Evolutionary conservation across 73 alveolate species (phyloP), one percentile per base, ranked within the genome.

Genomic region (Paraurostyla sp.): DNA sequence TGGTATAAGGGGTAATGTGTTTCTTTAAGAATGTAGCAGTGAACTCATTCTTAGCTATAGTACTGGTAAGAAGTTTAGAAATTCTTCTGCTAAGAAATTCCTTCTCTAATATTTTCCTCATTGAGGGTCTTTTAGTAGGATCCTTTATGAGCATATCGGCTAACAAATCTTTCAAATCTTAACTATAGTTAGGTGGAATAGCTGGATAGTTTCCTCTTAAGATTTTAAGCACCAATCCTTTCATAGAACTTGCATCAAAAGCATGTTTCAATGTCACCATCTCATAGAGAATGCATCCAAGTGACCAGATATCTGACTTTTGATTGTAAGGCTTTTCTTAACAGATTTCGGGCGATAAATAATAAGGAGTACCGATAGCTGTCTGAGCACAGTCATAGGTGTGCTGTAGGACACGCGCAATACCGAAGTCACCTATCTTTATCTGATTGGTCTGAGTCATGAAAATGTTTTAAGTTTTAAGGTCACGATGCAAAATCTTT

Each of bases 361-460:
- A 98, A 92, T 95, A 98, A 20, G 99, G 99, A 0, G 99, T 98
- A 25, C 99, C 99, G 83, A 98, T 97, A 0, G 99, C 98, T 9
- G 99, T 98, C 81, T 92, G 87, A 9, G 99, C 99, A 71, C 98
- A 95, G 58, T 97, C 99, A 96, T 92, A 93, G 13, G 99, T 96
- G 90, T 95, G 97, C 69, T 97, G 89, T 50, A 98, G 93, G 0
- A 95, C 97, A 80, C 99, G 88, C 3, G 99, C 97, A 54, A 98
- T 97, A 54, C 99, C 99, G 75, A 98, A 98, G 92, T 98, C 99
- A 18, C 99, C 99, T 13, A 98, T 93, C 81, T 97, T 98, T 0
- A 98, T 96, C 84, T 94, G 95, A 58, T 96, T 97, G 36, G 93
- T 97, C 71, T 94, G 78, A 87, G 98, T 98, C 89, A 98, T 87